These are phyloP conservation scores for Aureobasidium subglaciale DNA, from an alignment of 2,329 filamentous ascomycete species.

Conservation along the genomic window DNA sequence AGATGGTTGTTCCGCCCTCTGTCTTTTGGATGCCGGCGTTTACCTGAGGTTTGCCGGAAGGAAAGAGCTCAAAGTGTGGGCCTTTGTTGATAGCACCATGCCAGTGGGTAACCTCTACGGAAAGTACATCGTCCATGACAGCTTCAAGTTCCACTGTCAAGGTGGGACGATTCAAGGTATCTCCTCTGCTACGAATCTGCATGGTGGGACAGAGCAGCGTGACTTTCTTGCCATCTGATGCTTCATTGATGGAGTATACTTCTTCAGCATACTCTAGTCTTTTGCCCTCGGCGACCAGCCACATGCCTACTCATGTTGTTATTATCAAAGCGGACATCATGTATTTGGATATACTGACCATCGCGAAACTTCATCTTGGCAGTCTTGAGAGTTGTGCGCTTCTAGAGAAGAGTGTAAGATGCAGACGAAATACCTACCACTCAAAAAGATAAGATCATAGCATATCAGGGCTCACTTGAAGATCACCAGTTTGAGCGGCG, in stretches of 20 bases:
- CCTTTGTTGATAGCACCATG: slow-evolving; percentile 45
- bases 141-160: slow-evolving; percentile 52
- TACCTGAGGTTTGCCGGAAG: slow-evolving; percentile 41
- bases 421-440: neutral
- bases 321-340: neutral
- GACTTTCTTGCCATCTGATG: slow-evolving; percentile 40
- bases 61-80: slow-evolving; percentile 54
- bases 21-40: slow-evolving; percentile 35
- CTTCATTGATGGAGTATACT: slow-evolving; percentile 47
- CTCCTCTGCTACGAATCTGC: slow-evolving; percentile 48
- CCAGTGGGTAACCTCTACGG: slow-evolving; percentile 53
- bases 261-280: slow-evolving; percentile 60
- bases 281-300: slow-evolving; percentile 56
- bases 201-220: slow-evolving; percentile 52
- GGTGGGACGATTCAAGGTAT: slow-evolving; percentile 50
- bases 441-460: neutral
- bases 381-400: neutral
- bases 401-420: neutral
- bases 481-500: slow-evolving; percentile 1
- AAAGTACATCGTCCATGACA: slow-evolving; percentile 53
- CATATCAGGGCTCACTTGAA: neutral
- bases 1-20: slow-evolving; percentile 43
- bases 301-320: slow-evolving; percentile 44
- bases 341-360: slow-evolving; percentile 31
- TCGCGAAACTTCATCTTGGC: slow-evolving; percentile 54